phyloP scores from a whole-genome alignment of 2,329 filamentous ascomycete species.

The Scedosporium dehoogii region DNA sequence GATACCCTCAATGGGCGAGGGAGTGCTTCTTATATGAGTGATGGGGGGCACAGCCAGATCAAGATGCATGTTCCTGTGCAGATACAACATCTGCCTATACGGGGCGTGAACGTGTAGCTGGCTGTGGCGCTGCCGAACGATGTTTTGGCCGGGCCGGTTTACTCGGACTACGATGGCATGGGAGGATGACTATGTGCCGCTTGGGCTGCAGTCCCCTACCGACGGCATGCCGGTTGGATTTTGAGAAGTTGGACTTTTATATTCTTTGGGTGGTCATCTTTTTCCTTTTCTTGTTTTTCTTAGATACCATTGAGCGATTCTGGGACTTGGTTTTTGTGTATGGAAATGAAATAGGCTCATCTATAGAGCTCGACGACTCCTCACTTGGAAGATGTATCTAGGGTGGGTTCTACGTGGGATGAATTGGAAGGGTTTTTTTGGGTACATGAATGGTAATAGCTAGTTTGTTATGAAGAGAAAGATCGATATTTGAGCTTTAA shows the following conservation, averaged over 20 bases:
- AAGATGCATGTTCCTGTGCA: background rate
- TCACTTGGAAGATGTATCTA: too few species aligned
- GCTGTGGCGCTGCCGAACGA: background rate
- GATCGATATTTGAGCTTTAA: background rate
- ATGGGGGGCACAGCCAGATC: background rate
- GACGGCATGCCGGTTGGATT: background rate
- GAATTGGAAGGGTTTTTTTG: background rate
- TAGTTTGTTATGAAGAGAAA: background rate
- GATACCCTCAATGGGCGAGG: background rate
- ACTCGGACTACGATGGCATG: background rate
- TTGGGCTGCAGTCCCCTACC: too few species aligned
- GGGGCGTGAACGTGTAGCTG: background rate
- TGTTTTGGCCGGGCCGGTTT: background rate
- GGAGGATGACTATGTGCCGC: background rate
- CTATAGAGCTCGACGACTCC: background rate
- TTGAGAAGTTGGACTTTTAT: background rate
- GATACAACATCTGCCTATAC: background rate
- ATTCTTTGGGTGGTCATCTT: background rate
- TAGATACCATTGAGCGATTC: slow-evolving; percentile 1
- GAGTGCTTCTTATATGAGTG: background rate
- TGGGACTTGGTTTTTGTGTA: background rate
- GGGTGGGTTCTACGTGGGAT: background rate
- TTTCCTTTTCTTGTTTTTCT: background rate
- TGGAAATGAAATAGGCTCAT: background rate
- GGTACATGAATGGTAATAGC: background rate